Conservation (phyloP, 208 protist genomes). For the Vickermania spadyakhi region DNA sequence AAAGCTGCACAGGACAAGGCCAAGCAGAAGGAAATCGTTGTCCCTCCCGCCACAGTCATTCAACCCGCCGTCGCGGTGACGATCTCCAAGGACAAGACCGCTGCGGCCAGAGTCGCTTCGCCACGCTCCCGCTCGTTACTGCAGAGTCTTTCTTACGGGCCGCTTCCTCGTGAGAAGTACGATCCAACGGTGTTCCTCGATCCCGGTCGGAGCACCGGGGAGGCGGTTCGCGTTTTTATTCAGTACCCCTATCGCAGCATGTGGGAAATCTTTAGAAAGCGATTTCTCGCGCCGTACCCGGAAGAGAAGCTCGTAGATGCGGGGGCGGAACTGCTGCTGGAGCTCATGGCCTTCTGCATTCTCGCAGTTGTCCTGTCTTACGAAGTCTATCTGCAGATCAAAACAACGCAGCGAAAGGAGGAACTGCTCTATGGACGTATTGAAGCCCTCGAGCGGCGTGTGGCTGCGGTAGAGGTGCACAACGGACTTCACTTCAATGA, state of each 20-base stretch:
- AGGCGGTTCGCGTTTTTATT: slow-evolving; percentile 59
- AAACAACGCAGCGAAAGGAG: slow-evolving; percentile 43
- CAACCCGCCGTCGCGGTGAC: neutral
- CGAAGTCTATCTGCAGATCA: slow-evolving; percentile 48
- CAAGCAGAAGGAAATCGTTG: neutral
- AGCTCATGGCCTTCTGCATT: slow-evolving; percentile 62
- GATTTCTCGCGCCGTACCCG: slow-evolving; percentile 56
- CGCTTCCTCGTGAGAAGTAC: slow-evolving; percentile 29
- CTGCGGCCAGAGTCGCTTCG: slow-evolving; percentile 18
- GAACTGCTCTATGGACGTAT: slow-evolving; percentile 40
- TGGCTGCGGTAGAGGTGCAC: slow-evolving; percentile 19
- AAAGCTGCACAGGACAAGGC: slow-evolving; percentile 13
- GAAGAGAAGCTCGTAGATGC: slow-evolving; percentile 63
- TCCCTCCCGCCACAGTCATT: neutral
- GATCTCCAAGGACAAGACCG: slow-evolving; percentile 7
- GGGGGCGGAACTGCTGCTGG: slow-evolving; percentile 70
- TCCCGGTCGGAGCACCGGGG: slow-evolving; percentile 25
- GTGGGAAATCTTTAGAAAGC: slow-evolving; percentile 61
- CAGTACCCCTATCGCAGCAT: slow-evolving; percentile 52
- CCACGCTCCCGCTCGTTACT: slow-evolving; percentile 72
- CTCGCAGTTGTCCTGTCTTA: slow-evolving; percentile 49
- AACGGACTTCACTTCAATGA: neutral
- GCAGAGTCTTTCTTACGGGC: slow-evolving; percentile 41
- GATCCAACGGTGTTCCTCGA: slow-evolving; percentile 43
- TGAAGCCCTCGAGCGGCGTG: slow-evolving; percentile 60